Conservation (phyloP, 495 filamentous ascomycete species). For the Penicillium coffeae region DNA sequence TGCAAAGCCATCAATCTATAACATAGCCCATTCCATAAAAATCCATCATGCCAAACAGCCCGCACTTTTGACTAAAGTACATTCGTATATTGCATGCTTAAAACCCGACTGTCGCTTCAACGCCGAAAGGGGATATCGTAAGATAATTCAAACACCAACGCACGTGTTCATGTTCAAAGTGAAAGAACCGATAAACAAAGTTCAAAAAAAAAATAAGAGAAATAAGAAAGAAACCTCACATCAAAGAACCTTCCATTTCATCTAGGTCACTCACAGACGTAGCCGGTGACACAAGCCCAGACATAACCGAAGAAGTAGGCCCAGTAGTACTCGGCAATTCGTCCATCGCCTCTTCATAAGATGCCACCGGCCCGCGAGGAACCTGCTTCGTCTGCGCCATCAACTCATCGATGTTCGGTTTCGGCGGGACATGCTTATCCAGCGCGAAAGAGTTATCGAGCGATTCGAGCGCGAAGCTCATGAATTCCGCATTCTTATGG, state of each 20-base stretch:
- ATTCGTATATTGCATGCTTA: not conserved
- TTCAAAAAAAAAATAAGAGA: not conserved
- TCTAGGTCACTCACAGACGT: constrained; percentile 29
- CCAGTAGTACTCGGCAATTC: constrained; percentile 9
- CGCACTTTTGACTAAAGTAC: not conserved
- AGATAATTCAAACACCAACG: not conserved
- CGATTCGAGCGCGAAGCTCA: constrained; percentile 47
- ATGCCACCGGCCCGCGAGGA: constrained; percentile 6
- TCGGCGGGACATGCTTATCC: constrained; percentile 45
- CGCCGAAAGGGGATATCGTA: not conserved
- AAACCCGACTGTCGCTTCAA: not conserved
- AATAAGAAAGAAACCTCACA: not conserved
- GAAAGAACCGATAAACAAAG: too few species aligned
- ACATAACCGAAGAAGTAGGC: constrained; percentile 29
- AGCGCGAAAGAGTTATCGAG: constrained; percentile 45
- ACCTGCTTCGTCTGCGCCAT: constrained; percentile 39
- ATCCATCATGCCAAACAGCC: not conserved
- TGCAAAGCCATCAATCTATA: not conserved
- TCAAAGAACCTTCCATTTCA: constrained; percentile 8
- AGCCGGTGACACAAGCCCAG: constrained; percentile 31
- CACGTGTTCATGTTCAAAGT: too few species aligned
- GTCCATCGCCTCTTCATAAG: constrained; percentile 24
- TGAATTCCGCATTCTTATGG: constrained; percentile 72
- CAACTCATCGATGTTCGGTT: constrained; percentile 48
- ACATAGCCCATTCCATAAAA: not conserved